Percentiles rank a stretch among this genome's conserved stretches.
Evolutionary conservation across 192 early-diverging fungal species (phyloP).

Genomic region (Ambispora gerdemannii): DNA sequence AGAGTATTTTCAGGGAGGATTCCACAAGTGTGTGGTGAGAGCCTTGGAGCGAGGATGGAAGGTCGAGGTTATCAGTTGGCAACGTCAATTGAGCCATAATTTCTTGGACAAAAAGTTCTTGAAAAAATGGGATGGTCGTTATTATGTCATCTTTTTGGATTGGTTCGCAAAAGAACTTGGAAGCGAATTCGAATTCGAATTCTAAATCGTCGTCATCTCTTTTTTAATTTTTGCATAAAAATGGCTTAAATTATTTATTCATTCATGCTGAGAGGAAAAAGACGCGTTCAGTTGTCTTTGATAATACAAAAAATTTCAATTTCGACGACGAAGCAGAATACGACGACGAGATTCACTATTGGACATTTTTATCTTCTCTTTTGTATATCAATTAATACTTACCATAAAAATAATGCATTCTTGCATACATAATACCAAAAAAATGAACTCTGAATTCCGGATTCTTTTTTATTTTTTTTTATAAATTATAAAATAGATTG

Average conservation of each 20-base stretch:
- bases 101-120: constrained; percentile 29
- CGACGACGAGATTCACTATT: too few species aligned
- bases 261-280: too few species aligned
- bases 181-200: not conserved
- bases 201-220: not conserved
- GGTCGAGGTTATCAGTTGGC: constrained; percentile 48
- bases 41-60: constrained; percentile 46
- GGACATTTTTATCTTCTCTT: too few species aligned
- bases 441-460: too few species aligned
- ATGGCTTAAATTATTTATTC: not conserved
- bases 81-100: constrained; percentile 41
- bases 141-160: constrained; percentile 33
- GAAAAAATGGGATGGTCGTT: constrained; percentile 18
- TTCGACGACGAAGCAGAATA: too few species aligned
- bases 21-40: constrained; percentile 37
- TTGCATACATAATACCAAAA: too few species aligned
- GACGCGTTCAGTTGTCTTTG: too few species aligned
- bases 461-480: too few species aligned
- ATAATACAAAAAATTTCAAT: too few species aligned
- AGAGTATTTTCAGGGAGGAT: constrained; percentile 47
- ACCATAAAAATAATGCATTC: too few species aligned
- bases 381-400: too few species aligned
- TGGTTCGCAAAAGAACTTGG: constrained; percentile 30
- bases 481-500: too few species aligned
- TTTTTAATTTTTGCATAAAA: not conserved